Percentiles rank a stretch among this genome's conserved stretches.
phyloP scores from a whole-genome alignment of 2,329 filamentous ascomycete genomes.

The Pseudocercospora pini-densiflorae region DNA sequence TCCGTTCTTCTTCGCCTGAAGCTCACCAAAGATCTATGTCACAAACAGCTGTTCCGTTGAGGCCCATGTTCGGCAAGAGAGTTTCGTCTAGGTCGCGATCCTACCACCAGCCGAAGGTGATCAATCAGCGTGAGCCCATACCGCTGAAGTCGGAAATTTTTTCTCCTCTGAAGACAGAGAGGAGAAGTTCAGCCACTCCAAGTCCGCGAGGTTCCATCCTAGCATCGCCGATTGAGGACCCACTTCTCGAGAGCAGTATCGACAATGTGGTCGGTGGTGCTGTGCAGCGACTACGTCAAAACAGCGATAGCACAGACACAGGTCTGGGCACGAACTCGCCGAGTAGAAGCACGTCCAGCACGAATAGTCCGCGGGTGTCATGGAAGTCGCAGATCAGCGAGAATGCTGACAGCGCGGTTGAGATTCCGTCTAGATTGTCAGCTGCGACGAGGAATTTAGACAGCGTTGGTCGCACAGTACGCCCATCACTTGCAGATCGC shows the following conservation, averaged over 20 bases:
- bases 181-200: conserved; percentile 21
- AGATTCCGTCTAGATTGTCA: conserved; percentile 12
- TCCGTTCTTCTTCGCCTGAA: conserved; percentile 17
- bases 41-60: conserved; percentile 35
- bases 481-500: conserved; percentile 51
- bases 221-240: conserved; percentile 27
- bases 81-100: conserved; percentile 35
- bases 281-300: conserved; percentile 19
- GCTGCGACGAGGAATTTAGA: conserved; percentile 18
- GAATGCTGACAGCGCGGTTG: conserved; percentile 27
- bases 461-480: conserved; percentile 26
- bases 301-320: conserved; percentile 18
- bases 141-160: conserved; percentile 41
- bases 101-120: conserved; percentile 38
- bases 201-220: conserved; percentile 22
- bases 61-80: conserved; percentile 32
- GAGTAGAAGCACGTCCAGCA: conserved; percentile 20
- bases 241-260: conserved; percentile 13
- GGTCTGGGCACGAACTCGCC: conserved; percentile 16
- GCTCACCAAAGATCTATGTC: conserved; percentile 32
- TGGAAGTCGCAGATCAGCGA: conserved; percentile 23
- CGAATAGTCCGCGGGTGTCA: conserved; percentile 17
- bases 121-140: conserved; percentile 35
- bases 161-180: conserved; percentile 39
- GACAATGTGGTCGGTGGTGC: conserved; percentile 19